Evolutionary conservation across 1,284 basidiomycete genomes (phyloP).

Genomic region (Cystobasidium slooffiae): DNA sequence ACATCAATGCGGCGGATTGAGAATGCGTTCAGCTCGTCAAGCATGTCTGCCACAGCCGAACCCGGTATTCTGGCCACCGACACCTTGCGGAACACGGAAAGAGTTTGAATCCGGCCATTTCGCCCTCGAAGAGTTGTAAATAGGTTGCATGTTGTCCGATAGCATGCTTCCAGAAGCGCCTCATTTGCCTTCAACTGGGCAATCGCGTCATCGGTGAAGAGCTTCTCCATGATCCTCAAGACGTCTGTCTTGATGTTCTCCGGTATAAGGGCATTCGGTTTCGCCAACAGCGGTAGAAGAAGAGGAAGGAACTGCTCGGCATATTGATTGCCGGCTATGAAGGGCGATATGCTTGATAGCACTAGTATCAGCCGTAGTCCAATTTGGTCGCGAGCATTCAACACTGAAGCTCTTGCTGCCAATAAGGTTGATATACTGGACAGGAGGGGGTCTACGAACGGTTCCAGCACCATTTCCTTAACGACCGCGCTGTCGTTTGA

Average conservation of each 20-base stretch:
- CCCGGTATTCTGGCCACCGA: constrained; percentile 57
- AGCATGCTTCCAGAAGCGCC: constrained; percentile 62
- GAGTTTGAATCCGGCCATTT: constrained; percentile 69
- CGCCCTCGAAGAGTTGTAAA: constrained; percentile 76
- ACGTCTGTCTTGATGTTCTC: constrained; percentile 88
- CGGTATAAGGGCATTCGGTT: constrained; percentile 73
- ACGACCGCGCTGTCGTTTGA: constrained; percentile 61
- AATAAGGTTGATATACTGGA: constrained; percentile 74
- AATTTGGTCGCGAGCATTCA: constrained; percentile 68
- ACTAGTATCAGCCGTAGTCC: constrained; percentile 81
- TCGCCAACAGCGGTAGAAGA: constrained; percentile 80
- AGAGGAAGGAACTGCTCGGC: constrained; percentile 75
- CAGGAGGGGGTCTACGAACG: constrained; percentile 77
- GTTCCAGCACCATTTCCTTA: constrained; percentile 68
- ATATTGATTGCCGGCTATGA: constrained; percentile 72
- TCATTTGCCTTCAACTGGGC: constrained; percentile 53
- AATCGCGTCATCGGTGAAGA: constrained; percentile 67
- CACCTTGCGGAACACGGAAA: constrained; percentile 66
- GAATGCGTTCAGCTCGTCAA: constrained; percentile 82
- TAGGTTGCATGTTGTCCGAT: constrained; percentile 67
- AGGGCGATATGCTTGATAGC: constrained; percentile 77
- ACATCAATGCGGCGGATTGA: constrained; percentile 82
- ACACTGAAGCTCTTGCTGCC: constrained; percentile 63
- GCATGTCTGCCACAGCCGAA: constrained; percentile 61
- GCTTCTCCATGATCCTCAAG: constrained; percentile 74